These are phyloP conservation scores for Candida koratica DNA, from an alignment of 805 yeast genomes.

Conservation along the genomic window DNA sequence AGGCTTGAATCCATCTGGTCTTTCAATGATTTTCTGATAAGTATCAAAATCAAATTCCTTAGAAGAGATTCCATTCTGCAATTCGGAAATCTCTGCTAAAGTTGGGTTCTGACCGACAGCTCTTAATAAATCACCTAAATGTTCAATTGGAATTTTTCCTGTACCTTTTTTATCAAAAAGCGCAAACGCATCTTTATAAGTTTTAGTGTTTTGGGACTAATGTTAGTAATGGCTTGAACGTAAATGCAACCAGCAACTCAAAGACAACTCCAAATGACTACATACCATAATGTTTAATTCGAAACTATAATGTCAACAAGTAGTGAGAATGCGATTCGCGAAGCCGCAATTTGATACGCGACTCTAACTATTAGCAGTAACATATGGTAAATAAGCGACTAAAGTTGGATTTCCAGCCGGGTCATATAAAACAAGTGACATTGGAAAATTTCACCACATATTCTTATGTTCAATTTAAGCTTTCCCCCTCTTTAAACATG, in stretches of 20 bases:
- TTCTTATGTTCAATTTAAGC: constrained; percentile 60
- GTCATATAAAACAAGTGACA: constrained; percentile 48
- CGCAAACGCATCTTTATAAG: constrained; percentile 89
- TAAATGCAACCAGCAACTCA: too few relatives aligned
- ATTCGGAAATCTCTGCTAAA: constrained; percentile 68
- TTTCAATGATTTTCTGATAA: constrained; percentile 69
- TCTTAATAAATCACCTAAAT: constrained; percentile 88
- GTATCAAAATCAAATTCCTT: constrained; percentile 68
- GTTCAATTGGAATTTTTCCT: constrained; percentile 79
- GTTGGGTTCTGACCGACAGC: constrained; percentile 99
- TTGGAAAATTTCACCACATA: constrained; percentile 68
- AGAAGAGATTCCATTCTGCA: constrained; percentile 42
- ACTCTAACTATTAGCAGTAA: not conserved
- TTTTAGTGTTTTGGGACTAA: constrained; percentile 43
- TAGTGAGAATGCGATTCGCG: constrained; percentile 6
- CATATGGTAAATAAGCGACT: constrained; percentile 3
- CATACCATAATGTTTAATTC: constrained; percentile 6
- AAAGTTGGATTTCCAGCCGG: constrained; percentile 27
- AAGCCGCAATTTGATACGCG: constrained; percentile 4
- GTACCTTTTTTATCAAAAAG: constrained; percentile 95
- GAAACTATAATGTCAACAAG: constrained; percentile 4
- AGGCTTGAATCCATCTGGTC: constrained; percentile 86
- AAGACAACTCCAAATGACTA: too few relatives aligned
- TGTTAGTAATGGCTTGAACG: too few relatives aligned
- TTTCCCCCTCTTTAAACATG: constrained; percentile 84